Evolutionary conservation across 176 grass and related monocot genomes (phyloP), one percentile per base, ranked within the genome.

Genomic region (Oryza longistaminata): DNA sequence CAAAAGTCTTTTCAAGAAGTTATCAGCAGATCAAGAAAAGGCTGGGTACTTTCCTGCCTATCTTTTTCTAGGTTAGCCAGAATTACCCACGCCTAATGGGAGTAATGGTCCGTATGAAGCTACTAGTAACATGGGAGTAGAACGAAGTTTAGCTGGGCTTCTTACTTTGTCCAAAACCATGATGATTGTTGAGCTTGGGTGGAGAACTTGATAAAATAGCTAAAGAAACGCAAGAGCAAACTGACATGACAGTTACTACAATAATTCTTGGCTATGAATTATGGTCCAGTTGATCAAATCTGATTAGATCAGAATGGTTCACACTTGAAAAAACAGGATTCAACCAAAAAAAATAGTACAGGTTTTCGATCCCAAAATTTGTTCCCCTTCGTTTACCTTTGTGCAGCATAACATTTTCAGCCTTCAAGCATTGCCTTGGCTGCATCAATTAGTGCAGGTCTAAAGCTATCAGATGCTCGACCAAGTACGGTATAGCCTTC

Each of bases 401-500:
- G 14, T 39, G 22, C 76, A 68, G 29, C 58, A 66, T 35, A 24
- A 11, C 34, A 80, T 26, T 45, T 3, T 87, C 80, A 99, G 33
- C 78, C 91, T 89, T 99, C 96, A 29, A 89, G 78, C 93, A 99
- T 99, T 79, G 91, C 90, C 81, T 92, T 99, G 21, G 93, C 96
- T 66, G 96, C 90, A 86, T 99, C 90, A 48, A 96, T 82, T 16
- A 99, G 85, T 10, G 84, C 70, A 78, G 88, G 83, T 71, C 96
- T 94, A 40, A 96, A 88, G 60, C 82, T 80, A 42, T 79, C 64
- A 7, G 93, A 94, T 44, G 93, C 96, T 83, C 88, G 83, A 24
- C 93, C 96, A 61, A 99, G 86, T 3, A 86, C 96, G 50, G 96
- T 94, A 34, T 92, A 99, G 37, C 96, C 96, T 84, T 99, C 96